These are phyloP conservation scores for Dalbergia oliveri DNA, from an alignment of 306 rosid genomes.

Conservation along the genomic window DNA sequence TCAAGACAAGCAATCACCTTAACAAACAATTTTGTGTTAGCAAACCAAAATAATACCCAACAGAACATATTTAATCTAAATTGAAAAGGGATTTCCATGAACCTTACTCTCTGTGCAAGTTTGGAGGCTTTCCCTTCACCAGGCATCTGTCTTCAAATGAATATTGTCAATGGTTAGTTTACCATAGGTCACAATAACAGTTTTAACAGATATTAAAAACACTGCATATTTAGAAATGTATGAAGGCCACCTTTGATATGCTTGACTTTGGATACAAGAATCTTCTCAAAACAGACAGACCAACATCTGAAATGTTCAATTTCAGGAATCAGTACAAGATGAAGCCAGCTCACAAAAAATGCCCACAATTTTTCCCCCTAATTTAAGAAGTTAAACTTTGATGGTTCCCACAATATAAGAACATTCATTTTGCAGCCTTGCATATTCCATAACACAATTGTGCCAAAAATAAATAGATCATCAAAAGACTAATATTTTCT, in stretches of 20 bases:
- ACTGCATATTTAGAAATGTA: slow-evolving; percentile 32
- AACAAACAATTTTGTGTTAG: slow-evolving; percentile 40
- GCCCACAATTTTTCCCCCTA: neutral
- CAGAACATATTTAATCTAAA: slow-evolving; percentile 11
- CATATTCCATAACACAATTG: neutral
- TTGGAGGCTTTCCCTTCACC: slow-evolving; percentile 76
- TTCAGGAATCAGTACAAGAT: slow-evolving; percentile 41
- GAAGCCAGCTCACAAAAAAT: slow-evolving; percentile 32
- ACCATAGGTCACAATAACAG: slow-evolving; percentile 39
- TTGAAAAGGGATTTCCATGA: slow-evolving; percentile 24
- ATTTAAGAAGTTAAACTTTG: neutral
- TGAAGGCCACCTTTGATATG: slow-evolving; percentile 70
- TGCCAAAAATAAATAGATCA: neutral
- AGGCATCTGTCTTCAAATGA: slow-evolving; percentile 79
- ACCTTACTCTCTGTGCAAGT: slow-evolving; percentile 90
- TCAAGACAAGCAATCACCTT: slow-evolving; percentile 99
- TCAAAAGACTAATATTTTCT: neutral
- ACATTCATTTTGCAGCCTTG: neutral
- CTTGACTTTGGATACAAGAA: slow-evolving; percentile 78
- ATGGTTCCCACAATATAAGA: neutral
- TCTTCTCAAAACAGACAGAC: slow-evolving; percentile 89
- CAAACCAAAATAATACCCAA: slow-evolving; percentile 35
- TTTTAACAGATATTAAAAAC: slow-evolving; percentile 32
- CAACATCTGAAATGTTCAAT: slow-evolving; percentile 78
- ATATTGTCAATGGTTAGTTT: slow-evolving; percentile 59